Conservation (phyloP, 2,329 filamentous ascomycete genomes). For the Diaporthe citrichinensis region DNA sequence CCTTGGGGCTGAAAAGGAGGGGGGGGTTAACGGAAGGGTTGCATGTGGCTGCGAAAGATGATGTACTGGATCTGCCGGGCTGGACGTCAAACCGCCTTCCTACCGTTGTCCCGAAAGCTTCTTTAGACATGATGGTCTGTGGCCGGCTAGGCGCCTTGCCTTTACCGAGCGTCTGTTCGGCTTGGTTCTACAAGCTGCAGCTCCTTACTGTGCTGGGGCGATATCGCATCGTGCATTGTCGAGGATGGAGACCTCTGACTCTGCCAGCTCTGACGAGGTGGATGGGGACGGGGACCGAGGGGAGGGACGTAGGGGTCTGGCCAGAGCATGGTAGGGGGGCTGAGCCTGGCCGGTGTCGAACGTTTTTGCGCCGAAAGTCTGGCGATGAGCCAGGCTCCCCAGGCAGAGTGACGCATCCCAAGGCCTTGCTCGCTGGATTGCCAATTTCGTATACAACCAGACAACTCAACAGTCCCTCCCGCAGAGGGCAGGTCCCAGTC, state of each 20-base stretch:
- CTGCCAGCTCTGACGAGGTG: conserved; percentile 13
- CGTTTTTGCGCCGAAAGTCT: conserved; percentile 5
- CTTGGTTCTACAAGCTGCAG: conserved; percentile 18
- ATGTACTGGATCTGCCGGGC: conserved; percentile 24
- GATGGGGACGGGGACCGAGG: not conserved
- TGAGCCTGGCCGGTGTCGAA: conserved; percentile 25
- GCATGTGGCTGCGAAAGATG: conserved; percentile 7
- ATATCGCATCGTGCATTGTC: conserved; percentile 14
- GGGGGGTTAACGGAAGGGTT: not conserved
- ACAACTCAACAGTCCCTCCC: not conserved
- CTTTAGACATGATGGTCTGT: conserved; percentile 9
- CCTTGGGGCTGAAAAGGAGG: conserved; percentile 15
- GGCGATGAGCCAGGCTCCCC: conserved; percentile 21
- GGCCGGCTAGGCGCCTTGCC: conserved; percentile 21
- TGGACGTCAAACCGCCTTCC: conserved; percentile 3
- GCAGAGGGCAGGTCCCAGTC: not conserved
- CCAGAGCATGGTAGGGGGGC: conserved; percentile 9
- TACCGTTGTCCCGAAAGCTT: conserved; percentile 31
- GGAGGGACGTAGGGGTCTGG: conserved; percentile 13
- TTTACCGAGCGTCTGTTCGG: conserved; percentile 31
- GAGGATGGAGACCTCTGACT: conserved; percentile 14
- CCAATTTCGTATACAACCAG: conserved; percentile 15
- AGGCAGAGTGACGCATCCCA: conserved; percentile 28
- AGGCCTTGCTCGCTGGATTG: conserved; percentile 19
- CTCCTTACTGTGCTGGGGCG: not conserved